Evolutionary conservation across 1,284 basidiomycete species (phyloP).

Genomic region (Marasmius oreades): DNA sequence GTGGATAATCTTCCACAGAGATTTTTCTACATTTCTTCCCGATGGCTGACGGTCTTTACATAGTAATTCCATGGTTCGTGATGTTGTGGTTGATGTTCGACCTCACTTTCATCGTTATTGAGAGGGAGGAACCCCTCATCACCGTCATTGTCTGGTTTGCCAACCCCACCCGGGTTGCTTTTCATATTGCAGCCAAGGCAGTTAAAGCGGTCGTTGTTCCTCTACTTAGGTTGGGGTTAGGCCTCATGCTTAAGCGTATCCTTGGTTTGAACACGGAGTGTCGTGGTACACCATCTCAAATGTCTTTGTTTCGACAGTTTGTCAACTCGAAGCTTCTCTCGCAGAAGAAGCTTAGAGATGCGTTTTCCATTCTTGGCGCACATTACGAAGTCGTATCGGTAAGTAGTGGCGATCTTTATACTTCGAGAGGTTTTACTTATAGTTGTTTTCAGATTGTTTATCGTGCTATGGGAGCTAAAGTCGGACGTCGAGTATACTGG

Average conservation of each 20-base stretch:
- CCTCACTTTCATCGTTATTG: slow-evolving; percentile 21
- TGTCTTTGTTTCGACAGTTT: slow-evolving; percentile 32
- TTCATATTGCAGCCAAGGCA: slow-evolving; percentile 35
- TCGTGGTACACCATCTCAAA: slow-evolving; percentile 25
- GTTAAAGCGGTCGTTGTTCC: slow-evolving; percentile 34
- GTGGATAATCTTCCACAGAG: slow-evolving; percentile 3
- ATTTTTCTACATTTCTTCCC: no score
- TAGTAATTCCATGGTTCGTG: slow-evolving; percentile 39
- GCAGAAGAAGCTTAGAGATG: slow-evolving; percentile 29
- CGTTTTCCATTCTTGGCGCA: slow-evolving; percentile 37
- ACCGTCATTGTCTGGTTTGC: slow-evolving; percentile 42
- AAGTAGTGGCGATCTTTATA: slow-evolving; percentile 8
- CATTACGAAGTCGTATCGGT: slow-evolving; percentile 42
- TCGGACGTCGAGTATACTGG: slow-evolving; percentile 45
- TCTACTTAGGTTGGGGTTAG: slow-evolving; percentile 34
- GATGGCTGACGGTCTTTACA: no score
- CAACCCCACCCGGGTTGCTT: slow-evolving; percentile 33
- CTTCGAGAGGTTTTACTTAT: not conserved
- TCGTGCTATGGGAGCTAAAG: slow-evolving; percentile 43
- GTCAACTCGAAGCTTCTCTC: slow-evolving; percentile 35
- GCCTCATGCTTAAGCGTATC: slow-evolving; percentile 36
- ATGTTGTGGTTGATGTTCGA: slow-evolving; percentile 35
- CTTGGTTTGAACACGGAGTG: slow-evolving; percentile 35
- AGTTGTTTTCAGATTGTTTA: slow-evolving; percentile 28
- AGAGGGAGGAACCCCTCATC: slow-evolving; percentile 31